These are phyloP conservation scores for Solanum clarkiae DNA, from an alignment of 257 asterid genomes.

Conservation along the genomic window DNA sequence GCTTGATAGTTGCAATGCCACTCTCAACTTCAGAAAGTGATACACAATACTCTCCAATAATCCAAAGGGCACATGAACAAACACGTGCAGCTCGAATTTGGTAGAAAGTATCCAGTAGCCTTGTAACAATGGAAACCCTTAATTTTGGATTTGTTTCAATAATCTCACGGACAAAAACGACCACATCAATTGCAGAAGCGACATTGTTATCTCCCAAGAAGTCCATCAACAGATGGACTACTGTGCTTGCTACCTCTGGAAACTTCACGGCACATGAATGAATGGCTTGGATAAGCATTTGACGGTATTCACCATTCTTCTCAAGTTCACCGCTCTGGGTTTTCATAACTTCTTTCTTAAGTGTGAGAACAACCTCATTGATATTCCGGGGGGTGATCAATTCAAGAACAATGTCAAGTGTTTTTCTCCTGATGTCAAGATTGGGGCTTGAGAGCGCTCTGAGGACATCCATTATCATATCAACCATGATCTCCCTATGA, in stretches of 20 bases:
- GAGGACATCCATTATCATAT: slow-evolving; percentile 86
- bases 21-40: slow-evolving; percentile 91
- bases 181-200: slow-evolving; percentile 88
- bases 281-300: slow-evolving; percentile 93
- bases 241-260: slow-evolving; percentile 96
- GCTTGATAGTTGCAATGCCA: slow-evolving; percentile 75
- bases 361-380: slow-evolving; percentile 77
- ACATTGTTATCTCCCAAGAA: slow-evolving; percentile 93
- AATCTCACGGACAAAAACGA: slow-evolving; percentile 76
- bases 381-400: slow-evolving; percentile 76
- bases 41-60: slow-evolving; percentile 76
- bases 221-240: slow-evolving; percentile 91
- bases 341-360: slow-evolving; percentile 94
- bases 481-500: slow-evolving; percentile 74
- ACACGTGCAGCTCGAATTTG: slow-evolving; percentile 92
- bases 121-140: slow-evolving; percentile 77
- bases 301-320: slow-evolving; percentile 90
- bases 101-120: slow-evolving; percentile 83
- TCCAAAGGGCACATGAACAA: slow-evolving; percentile 94
- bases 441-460: slow-evolving; percentile 91
- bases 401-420: slow-evolving; percentile 91
- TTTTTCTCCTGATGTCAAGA: slow-evolving; percentile 76
- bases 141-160: slow-evolving; percentile 86
- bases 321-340: slow-evolving; percentile 89
- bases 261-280: slow-evolving; percentile 92